phyloP scores from a whole-genome alignment of 441 rosid species.

The Dalechampia spathulata region DNA sequence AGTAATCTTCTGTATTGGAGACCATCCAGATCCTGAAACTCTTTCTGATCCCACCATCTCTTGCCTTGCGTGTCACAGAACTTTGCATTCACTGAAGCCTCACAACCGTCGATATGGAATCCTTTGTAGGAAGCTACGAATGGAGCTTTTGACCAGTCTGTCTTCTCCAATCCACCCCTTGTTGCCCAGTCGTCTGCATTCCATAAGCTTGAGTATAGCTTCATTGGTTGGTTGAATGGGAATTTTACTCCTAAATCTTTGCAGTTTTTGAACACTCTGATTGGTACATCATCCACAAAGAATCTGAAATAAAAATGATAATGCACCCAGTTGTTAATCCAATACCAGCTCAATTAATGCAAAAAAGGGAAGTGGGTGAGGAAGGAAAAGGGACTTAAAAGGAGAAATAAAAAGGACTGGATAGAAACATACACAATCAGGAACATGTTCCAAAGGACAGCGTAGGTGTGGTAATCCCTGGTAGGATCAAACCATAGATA shows the following conservation, averaged over 20 bases:
- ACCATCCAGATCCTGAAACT: constrained; percentile 63
- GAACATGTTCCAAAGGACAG: constrained; percentile 50
- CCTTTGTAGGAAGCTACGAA: constrained; percentile 63
- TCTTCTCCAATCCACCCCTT: constrained; percentile 76
- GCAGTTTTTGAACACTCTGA: constrained; percentile 69
- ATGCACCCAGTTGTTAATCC: no score
- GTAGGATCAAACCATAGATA: constrained; percentile 61
- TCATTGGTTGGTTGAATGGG: constrained; percentile 81
- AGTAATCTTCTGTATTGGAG: constrained; percentile 46
- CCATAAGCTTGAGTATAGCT: constrained; percentile 78
- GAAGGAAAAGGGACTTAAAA: no score
- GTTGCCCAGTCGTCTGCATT: constrained; percentile 90
- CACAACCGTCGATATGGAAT: constrained; percentile 72
- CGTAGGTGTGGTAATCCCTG: constrained; percentile 37
- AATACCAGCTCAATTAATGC: no score
- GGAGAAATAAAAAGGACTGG: no score
- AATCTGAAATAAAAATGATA: constrained; percentile 47
- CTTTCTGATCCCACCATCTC: constrained; percentile 80
- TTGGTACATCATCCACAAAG: constrained; percentile 63
- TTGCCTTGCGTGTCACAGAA: constrained; percentile 60
- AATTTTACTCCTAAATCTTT: constrained; percentile 64
- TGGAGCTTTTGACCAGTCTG: constrained; percentile 80
- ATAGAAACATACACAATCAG: no score
- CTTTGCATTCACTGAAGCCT: constrained; percentile 64
- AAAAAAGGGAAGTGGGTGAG: no score